Percentiles rank a stretch among this genome's conserved stretches.
phyloP scores from a whole-genome alignment of 106 monocot species.

The Acanthochlamys bracteata region DNA sequence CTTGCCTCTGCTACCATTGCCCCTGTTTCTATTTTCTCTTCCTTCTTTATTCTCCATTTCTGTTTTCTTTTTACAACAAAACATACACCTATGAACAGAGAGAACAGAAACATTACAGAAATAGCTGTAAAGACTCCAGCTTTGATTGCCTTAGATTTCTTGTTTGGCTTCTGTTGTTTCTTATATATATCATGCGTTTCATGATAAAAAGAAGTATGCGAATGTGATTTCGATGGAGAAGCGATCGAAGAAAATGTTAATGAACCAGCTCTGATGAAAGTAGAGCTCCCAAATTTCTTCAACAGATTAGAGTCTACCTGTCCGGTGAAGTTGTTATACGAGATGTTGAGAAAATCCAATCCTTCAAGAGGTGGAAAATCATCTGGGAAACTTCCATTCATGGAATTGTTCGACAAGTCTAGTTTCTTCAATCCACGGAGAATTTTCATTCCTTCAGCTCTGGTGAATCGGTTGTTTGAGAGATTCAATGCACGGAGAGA shows the following conservation, averaged over 20 bases:
- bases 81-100: neutral
- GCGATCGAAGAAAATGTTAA: neutral
- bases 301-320: constrained; percentile 9
- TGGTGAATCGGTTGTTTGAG: constrained; percentile 75
- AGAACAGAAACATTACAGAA: neutral
- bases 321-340: constrained; percentile 76
- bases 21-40: constrained; percentile 11
- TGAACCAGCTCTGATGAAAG: constrained; percentile 43
- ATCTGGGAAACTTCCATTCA: constrained; percentile 39
- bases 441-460: constrained; percentile 12
- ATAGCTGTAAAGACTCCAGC: neutral
- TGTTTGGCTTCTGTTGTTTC: neutral
- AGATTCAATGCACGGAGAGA: constrained; percentile 37
- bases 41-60: constrained; percentile 4
- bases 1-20: constrained; percentile 32
- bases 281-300: constrained; percentile 46
- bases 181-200: neutral
- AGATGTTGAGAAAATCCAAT: constrained; percentile 56
- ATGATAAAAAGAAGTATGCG: neutral
- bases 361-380: constrained; percentile 35
- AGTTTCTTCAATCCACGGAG: constrained; percentile 19
- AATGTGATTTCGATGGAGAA: neutral
- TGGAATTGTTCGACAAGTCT: constrained; percentile 55
- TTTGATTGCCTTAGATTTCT: neutral
- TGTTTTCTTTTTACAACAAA: constrained; percentile 3